Conservation (phyloP, 495 filamentous ascomycete genomes). For the Neurospora sp. region DNA sequence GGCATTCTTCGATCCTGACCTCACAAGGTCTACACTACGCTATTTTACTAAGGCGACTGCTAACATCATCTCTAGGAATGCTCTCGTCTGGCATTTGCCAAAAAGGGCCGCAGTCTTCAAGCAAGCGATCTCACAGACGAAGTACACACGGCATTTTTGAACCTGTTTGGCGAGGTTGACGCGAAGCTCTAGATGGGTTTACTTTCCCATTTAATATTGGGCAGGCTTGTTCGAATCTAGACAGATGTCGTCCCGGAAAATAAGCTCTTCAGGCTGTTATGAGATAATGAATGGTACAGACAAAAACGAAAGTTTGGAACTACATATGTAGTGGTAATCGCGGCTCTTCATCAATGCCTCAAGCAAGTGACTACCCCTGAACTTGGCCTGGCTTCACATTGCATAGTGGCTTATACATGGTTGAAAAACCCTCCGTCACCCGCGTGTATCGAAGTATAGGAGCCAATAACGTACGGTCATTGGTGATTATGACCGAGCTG, state of each 20-base stretch:
- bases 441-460: background rate
- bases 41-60: background rate
- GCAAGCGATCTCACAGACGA: conserved; percentile 91
- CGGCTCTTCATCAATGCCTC: background rate
- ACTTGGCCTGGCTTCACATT: background rate
- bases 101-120: conserved; percentile 83
- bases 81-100: conserved; percentile 76
- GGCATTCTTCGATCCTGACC: background rate
- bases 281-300: background rate
- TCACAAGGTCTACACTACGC: background rate
- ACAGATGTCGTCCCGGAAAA: background rate
- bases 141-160: conserved; percentile 72
- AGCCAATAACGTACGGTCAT: background rate
- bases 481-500: background rate
- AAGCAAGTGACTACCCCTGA: background rate
- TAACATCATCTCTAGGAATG: conserved; percentile 47
- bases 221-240: background rate
- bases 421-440: background rate
- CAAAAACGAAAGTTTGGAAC: background rate
- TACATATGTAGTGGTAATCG: background rate
- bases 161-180: conserved; percentile 54
- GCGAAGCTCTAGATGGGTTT: conserved; percentile 5
- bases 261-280: background rate
- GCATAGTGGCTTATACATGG: background rate
- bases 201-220: background rate